Conservation (phyloP, 1,139 yeast genomes). For the Hanseniaspora gamundiae region DNA sequence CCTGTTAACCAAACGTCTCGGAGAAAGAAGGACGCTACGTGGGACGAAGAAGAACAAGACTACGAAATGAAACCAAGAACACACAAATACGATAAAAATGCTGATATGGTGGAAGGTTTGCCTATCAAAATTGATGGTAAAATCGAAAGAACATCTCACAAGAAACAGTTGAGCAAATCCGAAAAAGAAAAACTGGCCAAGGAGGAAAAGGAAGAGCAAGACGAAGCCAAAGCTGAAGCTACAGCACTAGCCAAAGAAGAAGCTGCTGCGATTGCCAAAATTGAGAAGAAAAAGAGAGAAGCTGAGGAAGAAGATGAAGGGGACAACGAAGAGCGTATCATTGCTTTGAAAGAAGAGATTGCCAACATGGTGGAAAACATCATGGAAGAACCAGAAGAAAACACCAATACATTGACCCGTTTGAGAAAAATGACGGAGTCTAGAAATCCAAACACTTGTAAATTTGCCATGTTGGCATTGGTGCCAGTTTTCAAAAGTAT, state of each 20-base stretch:
- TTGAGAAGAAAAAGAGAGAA: conserved; percentile 13
- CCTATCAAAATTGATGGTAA: conserved; percentile 73
- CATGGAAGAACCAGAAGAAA: conserved; percentile 85
- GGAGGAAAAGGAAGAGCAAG: conserved; percentile 18
- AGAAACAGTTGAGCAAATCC: conserved; percentile 12
- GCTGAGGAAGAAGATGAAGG: conserved; percentile 23
- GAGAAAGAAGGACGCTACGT: conserved; percentile 18
- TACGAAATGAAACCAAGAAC: conserved; percentile 53
- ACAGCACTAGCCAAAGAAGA: conserved; percentile 21
- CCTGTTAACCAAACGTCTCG: too few relatives aligned
- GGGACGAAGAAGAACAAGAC: conserved; percentile 58
- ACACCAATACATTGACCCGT: conserved; percentile 52
- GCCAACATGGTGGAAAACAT: conserved; percentile 70
- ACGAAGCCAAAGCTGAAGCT: conserved; percentile 20
- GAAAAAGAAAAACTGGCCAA: conserved; percentile 10
- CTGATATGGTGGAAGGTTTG: conserved; percentile 50
- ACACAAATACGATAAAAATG: conserved; percentile 26
- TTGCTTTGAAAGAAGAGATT: conserved; percentile 64
- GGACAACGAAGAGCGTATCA: conserved; percentile 46
- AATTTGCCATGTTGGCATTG: conserved; percentile 64
- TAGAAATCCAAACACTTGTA: conserved; percentile 54
- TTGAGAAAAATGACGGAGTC: conserved; percentile 63
- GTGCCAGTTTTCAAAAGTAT: conserved; percentile 76
- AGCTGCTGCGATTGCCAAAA: conserved; percentile 13
- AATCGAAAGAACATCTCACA: conserved; percentile 45